Evolutionary conservation across 192 early-diverging fungal genomes (phyloP).

Genomic region (Phycomyces nitens): DNA sequence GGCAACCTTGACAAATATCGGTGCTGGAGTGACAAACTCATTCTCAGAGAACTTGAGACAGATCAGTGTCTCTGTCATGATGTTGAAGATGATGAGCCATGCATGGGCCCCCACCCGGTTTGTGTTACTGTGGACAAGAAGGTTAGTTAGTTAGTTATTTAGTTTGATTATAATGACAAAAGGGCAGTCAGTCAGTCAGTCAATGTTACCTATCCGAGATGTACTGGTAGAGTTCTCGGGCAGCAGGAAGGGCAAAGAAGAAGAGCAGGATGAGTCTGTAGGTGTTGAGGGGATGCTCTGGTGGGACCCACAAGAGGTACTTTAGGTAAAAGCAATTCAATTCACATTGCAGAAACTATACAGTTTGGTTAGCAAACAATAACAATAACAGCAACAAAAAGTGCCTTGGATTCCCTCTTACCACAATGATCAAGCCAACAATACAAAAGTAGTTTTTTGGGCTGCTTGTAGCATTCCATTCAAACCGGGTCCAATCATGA

Average conservation of each 20-base stretch:
- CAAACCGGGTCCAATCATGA: slow-evolving; percentile 89
- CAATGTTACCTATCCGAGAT: slow-evolving; percentile 49
- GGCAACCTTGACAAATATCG: slow-evolving; percentile 62
- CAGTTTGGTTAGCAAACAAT: neutral
- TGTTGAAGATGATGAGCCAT: slow-evolving; percentile 84
- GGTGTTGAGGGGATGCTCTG: slow-evolving; percentile 79
- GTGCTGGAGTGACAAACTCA: slow-evolving; percentile 81
- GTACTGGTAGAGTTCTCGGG: slow-evolving; percentile 90
- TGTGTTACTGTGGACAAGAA: slow-evolving; percentile 50
- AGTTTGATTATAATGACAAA: no score
- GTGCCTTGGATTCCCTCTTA: no score
- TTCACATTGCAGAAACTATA: slow-evolving; percentile 73
- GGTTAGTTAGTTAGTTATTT: neutral
- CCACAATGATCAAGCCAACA: slow-evolving; percentile 66
- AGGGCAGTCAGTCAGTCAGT: neutral
- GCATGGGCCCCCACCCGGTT: slow-evolving; percentile 91
- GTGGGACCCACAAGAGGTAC: slow-evolving; percentile 88
- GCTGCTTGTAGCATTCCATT: slow-evolving; percentile 85
- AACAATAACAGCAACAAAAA: no score
- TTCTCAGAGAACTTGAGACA: slow-evolving; percentile 83
- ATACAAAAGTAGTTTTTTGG: slow-evolving; percentile 87
- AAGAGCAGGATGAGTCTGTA: slow-evolving; percentile 76
- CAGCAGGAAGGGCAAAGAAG: slow-evolving; percentile 81
- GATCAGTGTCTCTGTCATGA: slow-evolving; percentile 90
- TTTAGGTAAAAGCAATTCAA: slow-evolving; percentile 96